Evolutionary conservation across 2,329 filamentous ascomycete genomes (phyloP), one percentile per base, ranked within the genome.

Genomic region (Aspergillus neoniger): DNA sequence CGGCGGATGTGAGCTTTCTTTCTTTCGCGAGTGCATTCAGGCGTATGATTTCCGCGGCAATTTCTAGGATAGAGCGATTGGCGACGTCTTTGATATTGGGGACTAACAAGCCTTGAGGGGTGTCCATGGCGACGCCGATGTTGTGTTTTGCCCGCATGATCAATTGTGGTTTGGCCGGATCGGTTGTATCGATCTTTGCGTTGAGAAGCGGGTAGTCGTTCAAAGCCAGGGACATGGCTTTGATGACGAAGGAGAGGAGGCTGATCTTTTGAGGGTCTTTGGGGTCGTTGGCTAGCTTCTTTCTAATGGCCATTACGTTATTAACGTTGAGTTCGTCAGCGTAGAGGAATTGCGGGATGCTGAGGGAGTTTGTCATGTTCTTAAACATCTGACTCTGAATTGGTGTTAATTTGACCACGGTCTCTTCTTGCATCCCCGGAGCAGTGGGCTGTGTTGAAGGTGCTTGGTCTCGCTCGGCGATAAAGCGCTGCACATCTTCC

Each of bases 321-420:
- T 90, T 88, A 75, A 97, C 89, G 79, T 96, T 90, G 53, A 96
- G 82, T 73, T 94, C 91, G 77, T 96, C 92, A 41, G 92, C 90
- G 79, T 96, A 99, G 62, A 98, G 86, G 79, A 99, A 97, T 78
- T 98, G 95, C 0, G 95, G 95, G 69, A 97, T 98, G 54, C 79
- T 86, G 64, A 99, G 84, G 2, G 94, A 97, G 60, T 88, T 88
- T 14, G 94, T 97, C 95, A 99, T 99, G 62, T 88, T 85, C 80
- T 96, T 97, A 87, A 96, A 98, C 95, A 99, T 99, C 73, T 92
- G 90, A 39, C 86, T 83, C 79, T 98, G 94, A 14, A 91, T 90
- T 39, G 88, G 88, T 12, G 91, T 91, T 63, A 99, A 81, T 59
- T 85, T 81, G 32, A 89, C 82, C 2, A 82, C 77, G 8, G 87